Evolutionary conservation across 2,329 filamentous ascomycete genomes (phyloP), one percentile per base, ranked within the genome.

Genomic region (Pseudocercospora crystallina): DNA sequence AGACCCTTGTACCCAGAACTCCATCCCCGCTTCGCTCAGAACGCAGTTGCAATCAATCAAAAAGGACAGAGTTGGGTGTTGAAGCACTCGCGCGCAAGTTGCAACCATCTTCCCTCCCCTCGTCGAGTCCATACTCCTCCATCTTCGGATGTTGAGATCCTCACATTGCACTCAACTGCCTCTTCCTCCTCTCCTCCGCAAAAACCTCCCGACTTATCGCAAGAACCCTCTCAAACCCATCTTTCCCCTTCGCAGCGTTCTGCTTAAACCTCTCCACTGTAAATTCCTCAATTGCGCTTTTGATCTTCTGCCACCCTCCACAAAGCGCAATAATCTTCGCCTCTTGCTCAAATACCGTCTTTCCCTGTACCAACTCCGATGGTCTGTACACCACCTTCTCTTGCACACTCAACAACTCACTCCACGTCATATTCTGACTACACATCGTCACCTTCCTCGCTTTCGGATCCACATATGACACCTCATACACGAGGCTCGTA

Each of bases 271-370:
- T 79, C 59, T 87, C 87, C 38, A 97, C 87, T 36, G 90, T 87
- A 45, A 89, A 85, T 63, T 97, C 90, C 76, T 99, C 94, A 63
- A 99, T 95, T 69, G 86, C 89, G 74, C 94, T 96, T 79, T 90
- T 94, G 69, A 97, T 90, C 68, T 90, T 90, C 74, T 96, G 89
- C 91, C 94, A 99, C 56, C 94, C 94, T 61, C 94, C 92, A 71
- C 90, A 96, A 8, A 97, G 77, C 0, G 94, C 94, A 1, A 91
- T 96, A 68, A 99, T 92, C 73, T 91, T 84, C 34, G 94, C 94
- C 55, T 90, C 85, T 76, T 99, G 94, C 41, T 84, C 79, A 68
- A 99, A 97, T 57, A 86, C 80, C 2, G 94, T 99, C 69, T 76
- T 80, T 12, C 49, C 47, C 20, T 15, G 34, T 2, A 45, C 42